Evolutionary conservation across 495 filamentous ascomycete genomes (phyloP), one percentile per base, ranked within the genome.

Genomic region (Aspergillus campestris): DNA sequence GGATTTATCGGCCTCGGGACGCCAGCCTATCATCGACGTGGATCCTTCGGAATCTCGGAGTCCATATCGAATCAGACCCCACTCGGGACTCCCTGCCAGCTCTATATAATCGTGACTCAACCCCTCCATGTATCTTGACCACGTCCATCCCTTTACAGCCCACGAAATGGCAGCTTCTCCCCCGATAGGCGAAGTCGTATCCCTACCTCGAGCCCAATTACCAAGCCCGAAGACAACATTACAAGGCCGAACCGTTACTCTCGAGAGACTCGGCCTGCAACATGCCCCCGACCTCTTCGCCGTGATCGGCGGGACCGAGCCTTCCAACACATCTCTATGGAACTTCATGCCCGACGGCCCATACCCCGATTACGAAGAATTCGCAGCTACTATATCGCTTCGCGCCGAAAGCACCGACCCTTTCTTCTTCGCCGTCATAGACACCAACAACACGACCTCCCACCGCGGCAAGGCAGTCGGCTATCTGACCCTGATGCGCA

Each of bases 281-380:
- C 64, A 73, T 35, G 47, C 59, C 12, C 50, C 56, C 32, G 50
- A 53, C 6, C 53, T 73, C n/a, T 72, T 57, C 38, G 48, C 56
- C 28, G 49, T 56, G 32, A 40, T 70, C 43, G 58, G 60, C 28
- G 65, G 66, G 10, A 52, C 50, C 1, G 50, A 55, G 31, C 59
- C 60, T 31, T 50, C 51, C 8, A 31, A 10, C 1, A 9, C 12
- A n/a, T 44, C 58, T 31, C 59, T 73, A 7, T 75, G 67, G 59
- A 60, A 61, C 29, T 73, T 71, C 53, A 53, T 75, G 54, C 40
- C 47, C 9, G 50, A 51, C 37, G 71, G 63, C 0, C 69, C 70
- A 2, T 70, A 56, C 40, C 10, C 44, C 27, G 55, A 64, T 9
- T 33, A 61, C n/a, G 50, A 47, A 5, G 47, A 50, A 1, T 68